Evolutionary conservation across 2,329 filamentous ascomycete genomes (phyloP).

Genomic region (Myriosclerotinia curreyana): DNA sequence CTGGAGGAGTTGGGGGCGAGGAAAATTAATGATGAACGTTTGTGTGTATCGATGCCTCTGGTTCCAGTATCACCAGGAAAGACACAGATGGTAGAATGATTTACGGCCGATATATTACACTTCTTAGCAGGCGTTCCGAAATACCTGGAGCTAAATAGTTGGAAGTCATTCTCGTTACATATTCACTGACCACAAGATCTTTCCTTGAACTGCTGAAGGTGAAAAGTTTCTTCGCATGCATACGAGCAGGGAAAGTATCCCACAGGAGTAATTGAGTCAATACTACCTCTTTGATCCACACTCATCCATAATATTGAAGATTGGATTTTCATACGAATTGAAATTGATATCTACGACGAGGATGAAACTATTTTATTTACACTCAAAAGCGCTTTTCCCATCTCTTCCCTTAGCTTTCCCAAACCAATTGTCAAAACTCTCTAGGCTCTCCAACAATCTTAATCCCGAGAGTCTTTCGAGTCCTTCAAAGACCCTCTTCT

Average conservation of each 20-base stretch:
- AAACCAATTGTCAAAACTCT: too few relatives aligned
- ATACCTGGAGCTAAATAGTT: neutral
- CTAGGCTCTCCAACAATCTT: too few relatives aligned
- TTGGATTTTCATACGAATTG: neutral
- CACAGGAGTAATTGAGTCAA: neutral
- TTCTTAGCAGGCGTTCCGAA: too few relatives aligned
- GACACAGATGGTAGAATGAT: neutral
- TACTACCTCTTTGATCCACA: neutral
- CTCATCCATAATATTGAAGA: neutral
- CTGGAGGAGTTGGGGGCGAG: conserved; percentile 41
- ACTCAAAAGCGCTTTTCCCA: neutral
- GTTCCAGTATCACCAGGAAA: neutral
- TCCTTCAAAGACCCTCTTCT: too few relatives aligned
- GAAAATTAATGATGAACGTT: conserved; percentile 36
- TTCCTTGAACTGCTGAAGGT: neutral
- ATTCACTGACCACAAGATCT: neutral
- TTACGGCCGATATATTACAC: neutral
- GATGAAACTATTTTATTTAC: neutral
- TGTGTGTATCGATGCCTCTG: neutral
- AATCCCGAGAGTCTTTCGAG: too few relatives aligned
- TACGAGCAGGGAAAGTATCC: neutral
- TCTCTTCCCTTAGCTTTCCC: too few relatives aligned
- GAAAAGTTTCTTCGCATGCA: neutral
- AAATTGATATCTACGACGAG: neutral
- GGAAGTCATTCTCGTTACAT: neutral